A percentile compares a stretch with the other conserved stretches of the same genome.
These are phyloP conservation scores for Beverwykella pulmonaria DNA, from an alignment of 495 filamentous ascomycete species.

Conservation along the genomic window DNA sequence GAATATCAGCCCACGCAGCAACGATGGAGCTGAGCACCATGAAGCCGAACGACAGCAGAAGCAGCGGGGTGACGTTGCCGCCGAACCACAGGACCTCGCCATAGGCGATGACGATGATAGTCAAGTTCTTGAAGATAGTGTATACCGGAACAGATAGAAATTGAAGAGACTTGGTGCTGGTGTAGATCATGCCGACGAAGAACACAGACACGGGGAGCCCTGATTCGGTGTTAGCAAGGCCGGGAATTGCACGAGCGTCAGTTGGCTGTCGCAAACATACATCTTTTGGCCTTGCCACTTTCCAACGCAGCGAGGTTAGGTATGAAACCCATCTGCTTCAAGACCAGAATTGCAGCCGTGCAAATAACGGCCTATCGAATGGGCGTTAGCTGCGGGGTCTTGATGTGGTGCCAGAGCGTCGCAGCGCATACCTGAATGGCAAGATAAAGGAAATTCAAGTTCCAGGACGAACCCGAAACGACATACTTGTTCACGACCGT, in stretches of 20 bases:
- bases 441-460: slow-evolving; percentile 9
- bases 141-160: slow-evolving; percentile 96
- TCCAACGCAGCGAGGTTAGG: slow-evolving; percentile 5
- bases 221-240: slow-evolving; percentile 42
- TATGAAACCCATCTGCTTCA: slow-evolving; percentile 10
- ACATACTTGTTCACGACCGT: slow-evolving; percentile 8
- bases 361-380: slow-evolving; percentile 8
- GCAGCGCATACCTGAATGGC: slow-evolving; percentile 8
- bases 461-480: slow-evolving; percentile 12
- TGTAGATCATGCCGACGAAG: slow-evolving; percentile 99
- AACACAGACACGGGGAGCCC: slow-evolving; percentile 97
- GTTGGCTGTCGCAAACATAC: slow-evolving; percentile 6
- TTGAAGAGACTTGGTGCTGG: slow-evolving; percentile 91
- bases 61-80: slow-evolving; percentile 83
- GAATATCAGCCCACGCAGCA: slow-evolving; percentile 96
- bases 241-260: slow-evolving; percentile 2
- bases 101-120: slow-evolving; percentile 96
- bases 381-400: slow-evolving; percentile 3
- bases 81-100: slow-evolving; percentile 99
- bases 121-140: slow-evolving; percentile 99
- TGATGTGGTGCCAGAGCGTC: neutral
- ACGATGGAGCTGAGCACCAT: slow-evolving; percentile 95
- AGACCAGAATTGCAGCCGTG: slow-evolving; percentile 11
- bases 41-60: slow-evolving; percentile 92
- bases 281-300: slow-evolving; percentile 9